Conservation (phyloP, 140 eudicot species). For the Ambrosia hybrid region DNA sequence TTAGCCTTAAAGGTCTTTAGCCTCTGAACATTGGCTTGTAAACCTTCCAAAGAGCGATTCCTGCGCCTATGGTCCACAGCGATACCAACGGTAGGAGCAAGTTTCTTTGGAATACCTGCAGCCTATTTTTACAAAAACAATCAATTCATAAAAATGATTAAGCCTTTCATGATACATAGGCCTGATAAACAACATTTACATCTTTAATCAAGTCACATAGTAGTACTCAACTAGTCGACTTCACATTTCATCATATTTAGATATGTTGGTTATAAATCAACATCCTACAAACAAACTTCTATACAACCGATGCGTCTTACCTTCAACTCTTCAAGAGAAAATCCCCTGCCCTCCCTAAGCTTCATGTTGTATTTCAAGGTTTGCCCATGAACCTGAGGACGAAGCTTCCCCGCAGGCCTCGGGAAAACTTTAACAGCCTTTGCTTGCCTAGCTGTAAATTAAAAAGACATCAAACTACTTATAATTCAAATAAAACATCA, state of each 20-base stretch:
- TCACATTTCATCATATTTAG: too few species aligned
- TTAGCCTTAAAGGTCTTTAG: conserved; percentile 55
- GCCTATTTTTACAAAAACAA: conserved; percentile 30
- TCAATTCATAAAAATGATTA: background rate
- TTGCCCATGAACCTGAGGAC: conserved; percentile 68
- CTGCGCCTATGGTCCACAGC: conserved; percentile 52
- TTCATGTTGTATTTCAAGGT: conserved; percentile 66
- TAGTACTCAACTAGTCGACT: too few species aligned
- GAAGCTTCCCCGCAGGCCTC: conserved; percentile 54
- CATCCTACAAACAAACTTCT: background rate
- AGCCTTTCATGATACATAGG: too few species aligned
- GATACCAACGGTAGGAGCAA: conserved; percentile 60
- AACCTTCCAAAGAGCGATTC: conserved; percentile 52
- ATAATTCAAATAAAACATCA: background rate
- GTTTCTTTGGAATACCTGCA: conserved; percentile 58
- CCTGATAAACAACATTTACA: too few species aligned
- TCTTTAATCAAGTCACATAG: too few species aligned
- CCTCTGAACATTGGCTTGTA: conserved; percentile 51
- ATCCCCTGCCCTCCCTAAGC: conserved; percentile 60
- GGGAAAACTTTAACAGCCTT: conserved; percentile 63
- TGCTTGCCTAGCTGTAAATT: conserved; percentile 50
- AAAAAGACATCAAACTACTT: background rate
- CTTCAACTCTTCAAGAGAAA: conserved; percentile 64
- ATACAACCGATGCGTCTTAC: conserved; percentile 9
- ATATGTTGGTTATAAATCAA: background rate